These are phyloP conservation scores for Podaxis carcinomalis DNA, from an alignment of 768 basidiomycete species.

Conservation along the genomic window DNA sequence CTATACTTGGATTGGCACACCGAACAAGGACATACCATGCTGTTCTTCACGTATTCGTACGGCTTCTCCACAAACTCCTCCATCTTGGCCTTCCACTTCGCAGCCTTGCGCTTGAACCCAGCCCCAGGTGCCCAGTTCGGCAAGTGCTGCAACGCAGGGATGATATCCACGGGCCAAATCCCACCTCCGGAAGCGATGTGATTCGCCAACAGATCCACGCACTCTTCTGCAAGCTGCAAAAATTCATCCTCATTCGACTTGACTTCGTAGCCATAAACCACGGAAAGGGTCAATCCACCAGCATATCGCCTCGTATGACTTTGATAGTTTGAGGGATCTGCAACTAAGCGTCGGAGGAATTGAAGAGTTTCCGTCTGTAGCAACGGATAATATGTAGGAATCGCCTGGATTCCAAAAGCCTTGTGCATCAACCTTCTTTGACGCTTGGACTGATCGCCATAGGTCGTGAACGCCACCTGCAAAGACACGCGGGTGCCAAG, in stretches of 20 bases:
- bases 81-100: constrained; percentile 58
- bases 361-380: constrained; percentile 51
- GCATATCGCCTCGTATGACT: constrained; percentile 47
- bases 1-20: not conserved
- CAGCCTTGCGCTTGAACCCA: constrained; percentile 59
- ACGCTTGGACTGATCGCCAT: constrained; percentile 57
- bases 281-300: constrained; percentile 50
- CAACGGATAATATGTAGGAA: constrained; percentile 55
- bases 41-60: constrained; percentile 52
- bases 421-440: constrained; percentile 66
- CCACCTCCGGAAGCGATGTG: constrained; percentile 38
- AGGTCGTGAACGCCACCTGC: constrained; percentile 62
- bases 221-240: constrained; percentile 37
- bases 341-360: constrained; percentile 54
- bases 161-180: constrained; percentile 47
- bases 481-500: not conserved
- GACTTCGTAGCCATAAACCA: constrained; percentile 59
- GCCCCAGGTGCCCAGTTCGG: constrained; percentile 69
- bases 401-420: constrained; percentile 49
- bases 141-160: constrained; percentile 47
- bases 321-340: constrained; percentile 32
- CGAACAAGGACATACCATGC: constrained; percentile 40
- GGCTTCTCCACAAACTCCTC: constrained; percentile 62
- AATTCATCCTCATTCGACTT: constrained; percentile 33
- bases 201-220: constrained; percentile 36